These are phyloP conservation scores for Myriosclerotinia scirpicola DNA, from an alignment of 2,329 filamentous ascomycete species.

Conservation along the genomic window DNA sequence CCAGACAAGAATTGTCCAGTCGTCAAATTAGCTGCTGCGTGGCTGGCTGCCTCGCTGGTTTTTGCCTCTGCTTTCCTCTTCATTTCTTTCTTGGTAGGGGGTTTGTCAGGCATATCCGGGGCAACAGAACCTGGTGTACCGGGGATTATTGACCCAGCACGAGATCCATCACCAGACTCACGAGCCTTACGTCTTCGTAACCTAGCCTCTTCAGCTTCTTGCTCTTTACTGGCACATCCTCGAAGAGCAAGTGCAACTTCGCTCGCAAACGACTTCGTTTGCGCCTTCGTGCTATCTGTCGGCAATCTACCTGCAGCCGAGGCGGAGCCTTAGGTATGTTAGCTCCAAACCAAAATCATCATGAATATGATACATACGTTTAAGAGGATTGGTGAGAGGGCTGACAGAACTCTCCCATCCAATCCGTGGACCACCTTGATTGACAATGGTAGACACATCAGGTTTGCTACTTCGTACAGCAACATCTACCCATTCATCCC, in stretches of 20 bases:
- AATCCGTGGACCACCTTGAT: conserved; percentile 38
- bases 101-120: conserved; percentile 64
- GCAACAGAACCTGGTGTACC: conserved; percentile 63
- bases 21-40: conserved; percentile 80
- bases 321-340: conserved; percentile 38
- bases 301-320: conserved; percentile 45
- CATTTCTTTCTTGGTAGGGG: conserved; percentile 83
- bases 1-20: conserved; percentile 73
- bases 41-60: conserved; percentile 73
- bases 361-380: conserved; percentile 52
- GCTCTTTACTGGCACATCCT: conserved; percentile 63
- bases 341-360: conserved; percentile 31
- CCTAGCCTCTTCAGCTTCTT: conserved; percentile 70
- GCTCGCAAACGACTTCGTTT: conserved; percentile 46
- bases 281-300: conserved; percentile 52
- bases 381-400: conserved; percentile 55
- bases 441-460: conserved; percentile 39
- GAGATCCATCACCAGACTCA: conserved; percentile 53
- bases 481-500: conserved; percentile 72
- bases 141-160: conserved; percentile 51
- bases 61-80: conserved; percentile 73
- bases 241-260: conserved; percentile 55
- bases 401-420: conserved; percentile 52
- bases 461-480: conserved; percentile 55
- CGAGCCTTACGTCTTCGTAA: conserved; percentile 59